Base-by-base conservation (phyloP, 257 asterid genomes). In the Forsythia viridissima region DNA sequence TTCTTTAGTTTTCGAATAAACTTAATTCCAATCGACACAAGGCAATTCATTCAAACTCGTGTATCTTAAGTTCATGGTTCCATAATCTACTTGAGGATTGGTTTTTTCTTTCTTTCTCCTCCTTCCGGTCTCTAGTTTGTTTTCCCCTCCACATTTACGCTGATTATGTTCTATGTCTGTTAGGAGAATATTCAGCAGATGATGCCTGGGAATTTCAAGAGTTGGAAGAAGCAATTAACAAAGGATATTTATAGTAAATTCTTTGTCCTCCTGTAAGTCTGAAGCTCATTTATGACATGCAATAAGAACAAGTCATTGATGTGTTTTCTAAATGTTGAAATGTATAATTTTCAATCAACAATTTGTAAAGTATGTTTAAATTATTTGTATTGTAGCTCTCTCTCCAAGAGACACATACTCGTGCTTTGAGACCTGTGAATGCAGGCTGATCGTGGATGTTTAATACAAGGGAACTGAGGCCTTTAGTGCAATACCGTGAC, bases 171-270 rank as follows among this genome's bases (percentile, higher is more conserved):
- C 70, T 52, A 39, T 57, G 8, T 21, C 48, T 70, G 7, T 7
- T 93, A 94, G 99, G 99, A 69, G 93, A 90, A 79, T 92, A 93
- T 79, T 84, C 87, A 30, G 97, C 99, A 1, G 94, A 92, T 46
- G 97, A 91, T 81, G 98, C 99, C 20, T 95, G 98, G 99, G 98
- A 95, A 73, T 95, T 92, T 85, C 86, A 76, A 79, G 98, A 95
- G 85, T 79, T 95, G 88, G 98, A 92, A 84, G 92, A 89, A 82
- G 87, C 92, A 80, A 87, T 95, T 73, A 82, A 84, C 73, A 93
- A 91, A 87, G 94, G 89, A 80, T 95, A 93, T 76, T 74, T 95
- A 8, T 95, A 93, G 82, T 66, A 48, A 10, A 46, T 52, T 38
- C 20, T 24, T 30, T 20, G 36, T 59, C 12, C 12, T 67, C 61